Conservation (phyloP, 23 red algal species). For the Gracilaria domingensis region DNA sequence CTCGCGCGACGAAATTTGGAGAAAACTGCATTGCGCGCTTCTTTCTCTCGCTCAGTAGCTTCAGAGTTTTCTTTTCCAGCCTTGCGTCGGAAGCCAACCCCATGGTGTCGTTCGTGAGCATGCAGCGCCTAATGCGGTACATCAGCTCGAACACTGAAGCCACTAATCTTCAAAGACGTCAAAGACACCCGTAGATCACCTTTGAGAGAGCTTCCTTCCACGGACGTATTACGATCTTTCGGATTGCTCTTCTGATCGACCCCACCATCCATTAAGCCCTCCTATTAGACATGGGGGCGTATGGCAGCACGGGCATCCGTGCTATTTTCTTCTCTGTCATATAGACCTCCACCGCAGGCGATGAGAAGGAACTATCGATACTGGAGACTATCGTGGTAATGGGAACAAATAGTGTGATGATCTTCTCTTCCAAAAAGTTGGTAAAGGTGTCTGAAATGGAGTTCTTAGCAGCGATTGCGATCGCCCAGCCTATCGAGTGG, state of each 20-base stretch:
- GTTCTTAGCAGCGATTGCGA: too few species aligned
- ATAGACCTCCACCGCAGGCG: too few species aligned
- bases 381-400: too few species aligned
- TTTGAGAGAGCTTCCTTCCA: background rate
- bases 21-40: too few species aligned
- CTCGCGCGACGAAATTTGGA: too few species aligned
- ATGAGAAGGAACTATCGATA: too few species aligned
- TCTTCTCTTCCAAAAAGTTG: too few species aligned
- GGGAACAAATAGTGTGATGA: too few species aligned
- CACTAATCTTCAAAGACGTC: background rate
- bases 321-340: background rate
- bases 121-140: background rate
- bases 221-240: background rate
- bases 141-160: background rate
- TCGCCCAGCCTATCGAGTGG: too few species aligned
- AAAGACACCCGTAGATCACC: constrained; percentile 21
- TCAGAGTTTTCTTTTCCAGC: background rate
- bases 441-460: too few species aligned
- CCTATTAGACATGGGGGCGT: constrained; percentile 10
- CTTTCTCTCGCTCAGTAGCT: too few species aligned
- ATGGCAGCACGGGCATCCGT: background rate
- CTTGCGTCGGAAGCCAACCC: background rate
- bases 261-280: background rate
- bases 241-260: background rate
- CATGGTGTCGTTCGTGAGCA: background rate